These are phyloP conservation scores for Neurospora sp. DNA, from an alignment of 495 filamentous ascomycete genomes.

Conservation along the genomic window DNA sequence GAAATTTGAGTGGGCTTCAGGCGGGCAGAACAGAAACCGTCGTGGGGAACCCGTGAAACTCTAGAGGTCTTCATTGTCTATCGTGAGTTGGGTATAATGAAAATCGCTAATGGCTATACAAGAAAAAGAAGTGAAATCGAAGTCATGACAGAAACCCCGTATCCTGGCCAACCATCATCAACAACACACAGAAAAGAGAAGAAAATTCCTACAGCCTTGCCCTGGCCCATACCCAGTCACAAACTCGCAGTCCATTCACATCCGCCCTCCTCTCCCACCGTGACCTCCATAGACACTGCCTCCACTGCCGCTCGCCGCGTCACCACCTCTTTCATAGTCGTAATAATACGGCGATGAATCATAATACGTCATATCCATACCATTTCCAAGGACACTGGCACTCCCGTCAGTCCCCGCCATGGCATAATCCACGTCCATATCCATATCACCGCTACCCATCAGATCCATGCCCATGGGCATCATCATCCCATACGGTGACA, in stretches of 20 bases:
- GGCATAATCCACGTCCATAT: background rate
- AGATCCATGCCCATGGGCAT: background rate
- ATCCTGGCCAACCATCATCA: background rate
- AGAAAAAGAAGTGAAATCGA: background rate
- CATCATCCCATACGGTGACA: background rate
- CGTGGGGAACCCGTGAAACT: background rate
- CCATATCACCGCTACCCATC: background rate
- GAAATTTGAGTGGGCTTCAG: background rate
- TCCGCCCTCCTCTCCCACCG: background rate
- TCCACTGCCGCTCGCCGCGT: background rate
- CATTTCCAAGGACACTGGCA: background rate
- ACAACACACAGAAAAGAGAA: background rate
- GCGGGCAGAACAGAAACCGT: background rate
- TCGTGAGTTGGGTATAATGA: background rate
- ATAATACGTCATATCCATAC: background rate
- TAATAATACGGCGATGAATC: background rate
- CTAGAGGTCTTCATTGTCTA: background rate
- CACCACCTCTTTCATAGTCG: background rate
- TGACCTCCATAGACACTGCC: background rate
- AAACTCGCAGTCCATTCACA: background rate
- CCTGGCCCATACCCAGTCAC: background rate
- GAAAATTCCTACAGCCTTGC: background rate
- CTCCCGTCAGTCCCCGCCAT: background rate
- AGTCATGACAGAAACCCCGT: background rate
- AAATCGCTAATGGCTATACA: background rate